A percentile compares a stretch with the other conserved stretches of the same genome.
These are phyloP conservation scores for Blepharisma stoltei DNA, from an alignment of 73 alveolate species.

Conservation along the genomic window DNA sequence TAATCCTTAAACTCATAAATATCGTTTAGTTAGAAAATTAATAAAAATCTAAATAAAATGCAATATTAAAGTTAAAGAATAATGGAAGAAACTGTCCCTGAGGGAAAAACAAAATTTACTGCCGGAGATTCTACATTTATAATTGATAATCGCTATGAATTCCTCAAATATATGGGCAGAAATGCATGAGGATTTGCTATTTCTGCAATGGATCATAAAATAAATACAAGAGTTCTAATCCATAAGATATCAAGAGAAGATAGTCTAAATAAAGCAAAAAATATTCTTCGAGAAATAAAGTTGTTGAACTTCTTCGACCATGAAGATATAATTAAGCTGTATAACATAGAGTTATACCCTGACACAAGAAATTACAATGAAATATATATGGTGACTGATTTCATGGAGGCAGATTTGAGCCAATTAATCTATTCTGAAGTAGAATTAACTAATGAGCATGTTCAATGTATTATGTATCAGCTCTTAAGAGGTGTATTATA, in stretches of 20 bases:
- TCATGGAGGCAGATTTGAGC: constrained; percentile 87
- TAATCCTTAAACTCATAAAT: too few relatives aligned
- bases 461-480: constrained; percentile 73
- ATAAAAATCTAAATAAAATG: too few relatives aligned
- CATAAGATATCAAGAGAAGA: constrained; percentile 60
- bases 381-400: constrained; percentile 72
- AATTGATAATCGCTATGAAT: constrained; percentile 67
- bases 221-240: background rate
- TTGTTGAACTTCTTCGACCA: constrained; percentile 73
- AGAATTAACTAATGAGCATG: constrained; percentile 69
- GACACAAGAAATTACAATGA: constrained; percentile 83
- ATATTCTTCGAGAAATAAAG: constrained; percentile 83
- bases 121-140: constrained; percentile 51
- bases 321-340: constrained; percentile 63
- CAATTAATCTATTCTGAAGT: constrained; percentile 71
- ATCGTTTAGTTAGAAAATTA: too few relatives aligned
- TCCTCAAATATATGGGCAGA: constrained; percentile 60
- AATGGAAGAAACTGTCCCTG: background rate
- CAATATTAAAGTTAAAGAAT: background rate
- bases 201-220: background rate
- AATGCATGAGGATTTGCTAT: constrained; percentile 85
- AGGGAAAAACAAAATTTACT: background rate
- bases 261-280: constrained; percentile 77
- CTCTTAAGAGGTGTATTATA: constrained; percentile 78
- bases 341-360: constrained; percentile 70